These are phyloP conservation scores for Protoeuglena noctilucae DNA, from an alignment of 139 green algal genomes.

Conservation along the genomic window DNA sequence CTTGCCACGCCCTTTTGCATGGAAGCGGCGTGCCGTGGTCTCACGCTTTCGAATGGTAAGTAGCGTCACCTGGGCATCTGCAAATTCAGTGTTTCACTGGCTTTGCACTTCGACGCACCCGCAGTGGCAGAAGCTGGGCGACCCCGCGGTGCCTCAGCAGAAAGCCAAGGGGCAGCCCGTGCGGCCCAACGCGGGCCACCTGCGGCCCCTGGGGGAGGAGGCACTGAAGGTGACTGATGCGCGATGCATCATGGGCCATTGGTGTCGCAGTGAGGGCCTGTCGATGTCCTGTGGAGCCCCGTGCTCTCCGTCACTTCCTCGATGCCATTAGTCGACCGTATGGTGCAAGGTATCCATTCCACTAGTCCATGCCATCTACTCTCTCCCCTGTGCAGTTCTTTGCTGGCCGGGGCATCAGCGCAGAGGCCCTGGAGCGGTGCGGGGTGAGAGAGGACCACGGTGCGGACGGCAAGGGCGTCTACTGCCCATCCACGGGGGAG, in stretches of 20 bases:
- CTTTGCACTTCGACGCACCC: not conserved
- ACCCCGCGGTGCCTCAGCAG: not conserved
- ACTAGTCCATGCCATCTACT: slow-evolving; percentile 6
- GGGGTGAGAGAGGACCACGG: not conserved
- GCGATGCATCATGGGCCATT: too few relatives aligned
- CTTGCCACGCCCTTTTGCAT: not conserved
- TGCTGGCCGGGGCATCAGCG: slow-evolving; percentile 28
- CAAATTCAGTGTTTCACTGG: too few relatives aligned
- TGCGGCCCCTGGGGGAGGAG: not conserved
- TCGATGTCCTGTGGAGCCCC: not conserved
- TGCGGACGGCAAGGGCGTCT: slow-evolving; percentile 27
- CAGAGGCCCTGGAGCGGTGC: slow-evolving; percentile 17
- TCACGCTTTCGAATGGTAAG: not conserved
- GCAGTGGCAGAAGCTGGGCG: slow-evolving; percentile 1
- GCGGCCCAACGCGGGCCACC: not conserved
- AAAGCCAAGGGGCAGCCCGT: slow-evolving; percentile 1
- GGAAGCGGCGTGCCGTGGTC: not conserved
- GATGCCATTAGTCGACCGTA: not conserved
- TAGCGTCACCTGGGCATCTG: too few relatives aligned
- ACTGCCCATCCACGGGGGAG: too few relatives aligned
- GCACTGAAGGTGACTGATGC: too few relatives aligned
- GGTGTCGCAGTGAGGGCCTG: not conserved
- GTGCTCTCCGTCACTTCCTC: not conserved
- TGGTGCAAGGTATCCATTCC: not conserved
- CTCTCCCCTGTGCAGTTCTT: slow-evolving; percentile 28